phyloP scores from a whole-genome alignment of 495 filamentous ascomycete genomes.

The Thermochaetoides thermophila region DNA sequence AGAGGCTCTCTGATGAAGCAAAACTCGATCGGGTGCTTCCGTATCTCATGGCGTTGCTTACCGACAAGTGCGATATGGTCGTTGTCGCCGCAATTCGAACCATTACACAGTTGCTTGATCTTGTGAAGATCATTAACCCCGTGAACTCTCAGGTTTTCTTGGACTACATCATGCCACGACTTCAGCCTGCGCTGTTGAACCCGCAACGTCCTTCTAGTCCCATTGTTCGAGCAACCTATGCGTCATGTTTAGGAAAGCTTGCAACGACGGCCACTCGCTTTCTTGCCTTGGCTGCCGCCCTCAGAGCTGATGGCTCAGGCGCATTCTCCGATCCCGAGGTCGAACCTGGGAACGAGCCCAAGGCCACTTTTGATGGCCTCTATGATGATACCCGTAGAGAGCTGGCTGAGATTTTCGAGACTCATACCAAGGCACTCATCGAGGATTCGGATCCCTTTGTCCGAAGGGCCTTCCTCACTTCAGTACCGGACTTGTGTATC shows the following conservation, averaged over 20 bases:
- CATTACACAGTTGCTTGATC: constrained; percentile 72
- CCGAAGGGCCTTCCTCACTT: constrained; percentile 81
- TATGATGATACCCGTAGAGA: constrained; percentile 73
- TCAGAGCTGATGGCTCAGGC: constrained; percentile 72
- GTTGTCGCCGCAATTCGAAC: constrained; percentile 72
- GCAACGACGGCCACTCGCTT: constrained; percentile 80
- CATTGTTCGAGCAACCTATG: constrained; percentile 76
- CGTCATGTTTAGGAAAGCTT: constrained; percentile 78
- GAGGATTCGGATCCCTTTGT: constrained; percentile 83
- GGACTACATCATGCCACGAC: constrained; percentile 79
- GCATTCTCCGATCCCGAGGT: constrained; percentile 65
- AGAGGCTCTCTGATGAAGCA: constrained; percentile 85
- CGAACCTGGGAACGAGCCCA: constrained; percentile 48
- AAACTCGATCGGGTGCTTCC: constrained; percentile 91
- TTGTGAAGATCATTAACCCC: constrained; percentile 77
- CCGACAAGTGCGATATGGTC: constrained; percentile 68
- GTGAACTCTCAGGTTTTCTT: constrained; percentile 92
- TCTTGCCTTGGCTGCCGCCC: constrained; percentile 77
- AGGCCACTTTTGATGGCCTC: constrained; percentile 54
- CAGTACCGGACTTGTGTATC: constrained; percentile 81
- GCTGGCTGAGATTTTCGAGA: constrained; percentile 65
- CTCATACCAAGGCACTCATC: constrained; percentile 75
- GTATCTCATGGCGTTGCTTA: constrained; percentile 66
- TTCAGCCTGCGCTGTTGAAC: constrained; percentile 53
- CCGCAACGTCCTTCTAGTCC: constrained; percentile 44